Conservation (phyloP, 331 rosid species). For the Arachis monticola region DNA sequence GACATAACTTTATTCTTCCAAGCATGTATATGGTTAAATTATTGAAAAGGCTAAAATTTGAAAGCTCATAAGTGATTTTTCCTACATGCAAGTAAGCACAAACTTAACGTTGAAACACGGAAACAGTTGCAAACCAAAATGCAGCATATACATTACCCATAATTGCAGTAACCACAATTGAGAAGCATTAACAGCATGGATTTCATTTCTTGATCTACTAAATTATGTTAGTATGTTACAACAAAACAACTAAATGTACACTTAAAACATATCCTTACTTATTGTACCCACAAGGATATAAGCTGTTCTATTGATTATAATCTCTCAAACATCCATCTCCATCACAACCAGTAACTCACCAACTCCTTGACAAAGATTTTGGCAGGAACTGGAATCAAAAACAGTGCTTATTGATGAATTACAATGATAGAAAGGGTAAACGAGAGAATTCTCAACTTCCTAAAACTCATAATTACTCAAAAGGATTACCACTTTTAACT, state of each 20-base stretch:
- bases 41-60: not conserved
- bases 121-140: too few species aligned
- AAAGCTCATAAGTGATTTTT: not conserved
- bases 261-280: not conserved
- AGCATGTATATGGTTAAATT: too few species aligned
- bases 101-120: too few species aligned
- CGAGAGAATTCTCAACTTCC: too few species aligned
- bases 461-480: too few species aligned
- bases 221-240: not conserved
- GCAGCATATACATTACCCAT: not conserved
- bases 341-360: too few species aligned
- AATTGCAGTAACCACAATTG: not conserved
- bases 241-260: constrained; percentile 6
- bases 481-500: too few species aligned
- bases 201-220: not conserved
- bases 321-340: constrained; percentile 15
- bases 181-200: not conserved
- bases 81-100: not conserved
- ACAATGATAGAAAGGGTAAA: too few species aligned
- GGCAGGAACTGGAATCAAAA: too few species aligned
- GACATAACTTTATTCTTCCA: too few species aligned
- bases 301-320: not conserved
- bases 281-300: not conserved
- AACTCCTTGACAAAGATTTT: not conserved
- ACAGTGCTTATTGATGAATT: too few species aligned